Conservation (phyloP, 2,329 filamentous ascomycete genomes). For the Mycocentrospora acerina region DNA sequence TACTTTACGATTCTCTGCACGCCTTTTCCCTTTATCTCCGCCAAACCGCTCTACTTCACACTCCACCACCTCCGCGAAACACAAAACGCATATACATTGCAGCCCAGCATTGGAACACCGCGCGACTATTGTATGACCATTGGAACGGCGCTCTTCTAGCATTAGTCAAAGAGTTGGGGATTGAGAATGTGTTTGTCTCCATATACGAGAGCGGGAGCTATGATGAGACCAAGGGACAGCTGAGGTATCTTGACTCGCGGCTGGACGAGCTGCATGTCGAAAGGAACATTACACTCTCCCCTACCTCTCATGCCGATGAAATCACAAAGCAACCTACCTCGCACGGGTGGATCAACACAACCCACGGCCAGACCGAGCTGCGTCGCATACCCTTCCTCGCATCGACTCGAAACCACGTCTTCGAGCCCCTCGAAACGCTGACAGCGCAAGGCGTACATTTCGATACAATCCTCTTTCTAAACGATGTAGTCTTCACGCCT, state of each 20-base stretch:
- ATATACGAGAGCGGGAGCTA: conserved; percentile 69
- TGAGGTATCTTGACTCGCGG: conserved; percentile 58
- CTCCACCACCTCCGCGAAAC: conserved; percentile 17
- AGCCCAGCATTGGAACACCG: conserved; percentile 69
- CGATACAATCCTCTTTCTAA: conserved; percentile 63
- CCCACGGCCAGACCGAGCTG: conserved; percentile 50
- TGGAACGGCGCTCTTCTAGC: conserved; percentile 65
- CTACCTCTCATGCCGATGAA: conserved; percentile 50
- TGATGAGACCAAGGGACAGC: conserved; percentile 65
- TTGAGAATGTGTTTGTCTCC: conserved; percentile 67
- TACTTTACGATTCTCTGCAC: conserved; percentile 24
- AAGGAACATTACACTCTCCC: conserved; percentile 59
- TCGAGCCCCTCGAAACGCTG: conserved; percentile 60
- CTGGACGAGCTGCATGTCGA: conserved; percentile 56
- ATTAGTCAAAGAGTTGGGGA: conserved; percentile 59
- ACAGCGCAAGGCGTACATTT: conserved; percentile 52
- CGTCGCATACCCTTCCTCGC: conserved; percentile 71
- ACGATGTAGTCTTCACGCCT: conserved; percentile 63
- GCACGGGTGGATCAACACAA: conserved; percentile 65
- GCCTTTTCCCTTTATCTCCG: conserved; percentile 18
- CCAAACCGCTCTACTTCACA: conserved; percentile 15
- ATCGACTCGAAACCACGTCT: conserved; percentile 62
- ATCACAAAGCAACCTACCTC: conserved; percentile 26
- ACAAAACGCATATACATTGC: conserved; percentile 62
- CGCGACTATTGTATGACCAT: conserved; percentile 58